A percentile compares a stretch with the other conserved stretches of the same genome.
Evolutionary conservation across 495 filamentous ascomycete species (phyloP).

Genomic region (Penicillium tannophilum): DNA sequence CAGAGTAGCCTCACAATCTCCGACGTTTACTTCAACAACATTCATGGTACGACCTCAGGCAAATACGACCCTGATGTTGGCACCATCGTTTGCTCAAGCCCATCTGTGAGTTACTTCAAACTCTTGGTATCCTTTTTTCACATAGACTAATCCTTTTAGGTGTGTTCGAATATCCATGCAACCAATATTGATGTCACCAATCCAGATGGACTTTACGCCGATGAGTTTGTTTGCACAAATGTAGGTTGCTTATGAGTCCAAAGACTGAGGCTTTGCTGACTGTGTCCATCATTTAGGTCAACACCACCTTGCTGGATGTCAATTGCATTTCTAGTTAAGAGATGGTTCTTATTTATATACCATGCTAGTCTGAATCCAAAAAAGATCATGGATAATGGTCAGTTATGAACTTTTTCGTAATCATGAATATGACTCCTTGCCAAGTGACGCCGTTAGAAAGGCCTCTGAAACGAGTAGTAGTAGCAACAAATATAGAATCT

Average conservation of each 20-base stretch:
- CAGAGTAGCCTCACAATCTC: slow-evolving; percentile 59
- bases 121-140: background rate
- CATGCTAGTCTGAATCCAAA: background rate
- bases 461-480: no score
- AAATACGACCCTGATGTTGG: slow-evolving; percentile 54
- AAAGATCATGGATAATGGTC: background rate
- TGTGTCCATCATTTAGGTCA: slow-evolving; percentile 27
- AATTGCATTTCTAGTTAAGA: slow-evolving; percentile 34
- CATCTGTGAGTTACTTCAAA: slow-evolving; percentile 32
- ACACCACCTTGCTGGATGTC: slow-evolving; percentile 42
- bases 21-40: slow-evolving; percentile 55
- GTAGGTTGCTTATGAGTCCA: slow-evolving; percentile 29
- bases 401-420: background rate
- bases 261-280: background rate
- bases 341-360: background rate
- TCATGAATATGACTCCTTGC: background rate
- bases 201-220: slow-evolving; percentile 45
- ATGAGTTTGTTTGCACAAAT: slow-evolving; percentile 54
- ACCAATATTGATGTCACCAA: slow-evolving; percentile 53
- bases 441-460: no score
- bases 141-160: slow-evolving; percentile 26
- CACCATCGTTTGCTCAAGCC: slow-evolving; percentile 59
- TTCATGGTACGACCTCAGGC: slow-evolving; percentile 56
- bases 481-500: no score
- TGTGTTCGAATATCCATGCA: slow-evolving; percentile 56